A percentile compares a stretch with the other conserved stretches of the same genome.
Conservation (phyloP, 2,329 filamentous ascomycete species). For the Sclerotinia spermophila region DNA sequence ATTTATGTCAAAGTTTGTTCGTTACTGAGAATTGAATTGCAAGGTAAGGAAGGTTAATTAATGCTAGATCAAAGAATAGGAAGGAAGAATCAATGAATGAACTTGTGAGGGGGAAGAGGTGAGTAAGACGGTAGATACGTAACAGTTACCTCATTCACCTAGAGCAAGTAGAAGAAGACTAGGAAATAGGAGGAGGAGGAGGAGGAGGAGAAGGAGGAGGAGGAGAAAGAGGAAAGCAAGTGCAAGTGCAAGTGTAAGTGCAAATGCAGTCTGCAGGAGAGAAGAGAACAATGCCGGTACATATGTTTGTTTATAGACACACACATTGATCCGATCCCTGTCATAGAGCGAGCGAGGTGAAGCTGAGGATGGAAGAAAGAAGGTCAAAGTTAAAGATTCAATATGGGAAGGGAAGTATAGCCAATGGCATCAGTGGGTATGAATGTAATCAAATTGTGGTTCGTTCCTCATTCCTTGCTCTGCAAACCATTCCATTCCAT, state of each 20-base stretch:
- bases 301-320: not conserved
- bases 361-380: conserved; percentile 5
- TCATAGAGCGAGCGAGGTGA: not conserved
- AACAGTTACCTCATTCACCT: not conserved
- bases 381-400: not conserved
- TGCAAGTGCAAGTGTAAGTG: too few species aligned
- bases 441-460: not conserved
- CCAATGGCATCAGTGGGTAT: conserved; percentile 5
- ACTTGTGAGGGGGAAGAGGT: not conserved
- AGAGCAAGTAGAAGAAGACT: not conserved
- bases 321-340: conserved; percentile 1
- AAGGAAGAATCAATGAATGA: not conserved
- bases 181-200: not conserved
- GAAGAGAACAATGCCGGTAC: conserved; percentile 10
- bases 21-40: not conserved
- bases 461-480: conserved; percentile 9
- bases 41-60: not conserved
- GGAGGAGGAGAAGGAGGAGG: too few species aligned
- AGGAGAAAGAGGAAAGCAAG: not conserved
- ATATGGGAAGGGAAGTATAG: not conserved
- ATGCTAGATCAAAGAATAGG: not conserved
- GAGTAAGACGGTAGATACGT: not conserved
- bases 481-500: not conserved
- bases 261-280: conserved; percentile 8
- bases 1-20: not conserved